Conservation (phyloP, 2,329 filamentous ascomycete genomes). For the Colletotrichum truncatum region DNA sequence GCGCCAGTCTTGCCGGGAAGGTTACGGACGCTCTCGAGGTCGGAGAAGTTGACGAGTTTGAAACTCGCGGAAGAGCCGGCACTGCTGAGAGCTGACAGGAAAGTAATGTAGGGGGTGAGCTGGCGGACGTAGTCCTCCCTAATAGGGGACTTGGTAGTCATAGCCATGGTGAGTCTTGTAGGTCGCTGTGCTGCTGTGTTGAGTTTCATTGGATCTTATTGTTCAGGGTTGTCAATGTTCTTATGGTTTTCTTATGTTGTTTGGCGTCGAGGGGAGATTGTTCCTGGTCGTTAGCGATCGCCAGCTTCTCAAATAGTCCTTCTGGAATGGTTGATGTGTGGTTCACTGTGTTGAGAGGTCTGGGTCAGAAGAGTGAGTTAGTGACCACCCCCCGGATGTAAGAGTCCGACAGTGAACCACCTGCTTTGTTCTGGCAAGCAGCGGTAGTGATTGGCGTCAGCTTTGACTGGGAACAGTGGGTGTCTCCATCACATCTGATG, state of each 20-base stretch:
- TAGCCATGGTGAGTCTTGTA: not conserved
- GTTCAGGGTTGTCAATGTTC: too few relatives aligned
- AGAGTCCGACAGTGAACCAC: too few relatives aligned
- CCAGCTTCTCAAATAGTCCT: too few relatives aligned
- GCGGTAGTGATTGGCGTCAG: not conserved
- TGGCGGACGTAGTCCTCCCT: conserved; percentile 23
- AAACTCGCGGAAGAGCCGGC: not conserved
- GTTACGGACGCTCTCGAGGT: conserved; percentile 5
- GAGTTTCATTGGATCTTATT: too few relatives aligned
- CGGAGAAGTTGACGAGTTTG: conserved; percentile 11
- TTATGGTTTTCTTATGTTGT: too few relatives aligned
- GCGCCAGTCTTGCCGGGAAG: conserved; percentile 31
- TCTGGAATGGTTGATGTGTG: too few relatives aligned
- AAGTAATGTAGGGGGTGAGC: conserved; percentile 13
- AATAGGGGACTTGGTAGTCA: conserved; percentile 3
- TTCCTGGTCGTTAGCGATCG: too few relatives aligned
- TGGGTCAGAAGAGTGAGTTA: too few relatives aligned
- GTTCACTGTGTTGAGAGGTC: too few relatives aligned
- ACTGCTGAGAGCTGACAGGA: not conserved
- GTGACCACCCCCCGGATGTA: too few relatives aligned
- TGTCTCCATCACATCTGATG: not conserved
- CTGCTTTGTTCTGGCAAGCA: not conserved
- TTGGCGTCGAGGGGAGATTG: too few relatives aligned
- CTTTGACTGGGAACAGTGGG: not conserved
- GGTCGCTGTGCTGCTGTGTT: too few relatives aligned